Conservation (phyloP, 1,284 basidiomycete genomes). For the Wolfiporia cocos region DNA sequence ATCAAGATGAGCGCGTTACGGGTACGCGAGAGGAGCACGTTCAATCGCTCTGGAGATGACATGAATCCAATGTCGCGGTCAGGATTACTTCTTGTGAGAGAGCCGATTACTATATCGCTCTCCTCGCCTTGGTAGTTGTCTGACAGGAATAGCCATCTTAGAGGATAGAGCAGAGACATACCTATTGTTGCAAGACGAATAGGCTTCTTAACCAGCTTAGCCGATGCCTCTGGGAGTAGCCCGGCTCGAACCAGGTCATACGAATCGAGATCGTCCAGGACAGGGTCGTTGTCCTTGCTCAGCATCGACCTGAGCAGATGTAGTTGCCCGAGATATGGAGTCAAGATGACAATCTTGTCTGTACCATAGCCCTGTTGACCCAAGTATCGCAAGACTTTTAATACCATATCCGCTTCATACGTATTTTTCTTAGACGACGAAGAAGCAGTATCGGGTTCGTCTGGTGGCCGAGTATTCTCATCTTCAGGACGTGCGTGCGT, state of each 20-base stretch:
- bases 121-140: constrained; percentile 70
- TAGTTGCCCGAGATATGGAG: constrained; percentile 63
- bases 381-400: constrained; percentile 59
- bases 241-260: constrained; percentile 52
- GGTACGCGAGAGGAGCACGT: constrained; percentile 60
- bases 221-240: constrained; percentile 31
- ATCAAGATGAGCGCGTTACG: constrained; percentile 56
- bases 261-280: constrained; percentile 58
- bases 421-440: constrained; percentile 56
- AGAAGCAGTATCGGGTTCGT: constrained; percentile 37
- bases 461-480: constrained; percentile 34
- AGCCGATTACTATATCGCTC: constrained; percentile 55
- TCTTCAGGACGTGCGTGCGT: constrained; percentile 54
- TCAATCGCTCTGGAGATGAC: constrained; percentile 58
- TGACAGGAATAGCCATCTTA: constrained; percentile 21
- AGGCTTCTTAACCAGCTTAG: constrained; percentile 32
- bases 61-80: constrained; percentile 59
- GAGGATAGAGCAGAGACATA: constrained; percentile 18
- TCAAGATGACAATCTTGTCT: constrained; percentile 51
- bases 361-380: constrained; percentile 62
- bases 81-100: constrained; percentile 52
- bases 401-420: constrained; percentile 50
- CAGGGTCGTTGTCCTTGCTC: constrained; percentile 44
- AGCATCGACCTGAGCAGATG: constrained; percentile 39
- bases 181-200: constrained; percentile 59